Conservation (phyloP, 1,139 yeast species). For the Taiozyma sp. region DNA sequence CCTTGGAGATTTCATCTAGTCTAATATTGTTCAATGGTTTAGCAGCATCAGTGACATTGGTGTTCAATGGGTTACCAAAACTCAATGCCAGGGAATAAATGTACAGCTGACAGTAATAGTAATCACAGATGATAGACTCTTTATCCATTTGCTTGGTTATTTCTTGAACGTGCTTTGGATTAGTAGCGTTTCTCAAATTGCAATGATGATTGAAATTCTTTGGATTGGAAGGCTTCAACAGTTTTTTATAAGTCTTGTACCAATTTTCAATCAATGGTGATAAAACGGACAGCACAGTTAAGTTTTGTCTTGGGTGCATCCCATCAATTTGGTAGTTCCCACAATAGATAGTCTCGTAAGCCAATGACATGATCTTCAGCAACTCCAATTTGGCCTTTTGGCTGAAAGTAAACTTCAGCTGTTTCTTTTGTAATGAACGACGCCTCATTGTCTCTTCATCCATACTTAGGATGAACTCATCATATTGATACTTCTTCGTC, state of each 20-base stretch:
- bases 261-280: constrained; percentile 77
- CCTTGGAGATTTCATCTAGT: constrained; percentile 66
- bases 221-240: constrained; percentile 45
- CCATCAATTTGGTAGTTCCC: constrained; percentile 45
- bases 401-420: constrained; percentile 46
- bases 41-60: constrained; percentile 18
- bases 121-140: constrained; percentile 77
- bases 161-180: constrained; percentile 31
- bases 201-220: constrained; percentile 26
- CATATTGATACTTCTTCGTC: constrained; percentile 18
- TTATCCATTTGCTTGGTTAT: constrained; percentile 47
- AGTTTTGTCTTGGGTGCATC: constrained; percentile 57
- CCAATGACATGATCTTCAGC: constrained; percentile 73
- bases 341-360: constrained; percentile 73
- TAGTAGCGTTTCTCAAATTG: constrained; percentile 21
- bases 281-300: constrained; percentile 67
- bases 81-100: constrained; percentile 78
- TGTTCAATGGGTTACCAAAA: constrained; percentile 34
- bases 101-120: constrained; percentile 77
- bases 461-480: constrained; percentile 27
- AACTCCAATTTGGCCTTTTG: constrained; percentile 81
- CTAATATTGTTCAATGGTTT: constrained; percentile 34
- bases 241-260: constrained; percentile 58
- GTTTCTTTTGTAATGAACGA: constrained; percentile 19
- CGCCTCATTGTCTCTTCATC: constrained; percentile 27